Base-by-base conservation (phyloP, 2,329 filamentous ascomycete genomes). In the Hymenoscyphus occultus region DNA sequence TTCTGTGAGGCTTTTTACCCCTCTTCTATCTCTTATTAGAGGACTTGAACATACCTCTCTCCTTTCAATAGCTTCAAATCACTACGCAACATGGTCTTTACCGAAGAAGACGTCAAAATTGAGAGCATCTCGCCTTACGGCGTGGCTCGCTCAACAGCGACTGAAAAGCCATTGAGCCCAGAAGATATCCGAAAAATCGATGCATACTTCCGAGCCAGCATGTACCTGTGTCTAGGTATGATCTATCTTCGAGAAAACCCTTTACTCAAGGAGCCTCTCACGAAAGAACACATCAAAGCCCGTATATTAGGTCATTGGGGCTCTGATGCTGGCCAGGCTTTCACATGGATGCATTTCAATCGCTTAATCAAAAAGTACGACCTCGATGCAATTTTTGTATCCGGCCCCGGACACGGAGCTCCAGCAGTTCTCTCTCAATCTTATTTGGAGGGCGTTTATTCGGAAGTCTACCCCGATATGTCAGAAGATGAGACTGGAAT, bases 301-400 rank as follows among this genome's bases (percentile, higher is more conserved):
- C 86, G 90, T 69, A 80, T 93, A 9, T 81, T 93, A 1, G 90
- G 90, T 48, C 90, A 93, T 75, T 93, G 91, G 82, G 90, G 90
- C 62, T 91, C 89, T 2, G 90, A 90, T 60, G 87, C 90, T n/a
- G 90, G 90, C 14, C 90, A 93, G 77, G 87, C 89, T 65, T 93
- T 93, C 77, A 90, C 89, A 40, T 93, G 88, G 76, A 90, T 92
- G 80, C 90, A 93, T 78, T 90, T 92, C 82, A 93, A 93, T 77
- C 87, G 90, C 40, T 79, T 93, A 65, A 92, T 93, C 81, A 92
- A 90, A 77, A 93, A 92, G 77, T 90, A 92, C 73, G 85, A 91
- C 69, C 79, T 93, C 60, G 83, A 93, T 72, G 83, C 85, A 39
- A 82, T 91, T 70, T 93, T 91, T 75, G 81, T 93, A 65, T 91